phyloP scores from a whole-genome alignment of 306 rosid genomes.

The Chamaecrista fasciculata region DNA sequence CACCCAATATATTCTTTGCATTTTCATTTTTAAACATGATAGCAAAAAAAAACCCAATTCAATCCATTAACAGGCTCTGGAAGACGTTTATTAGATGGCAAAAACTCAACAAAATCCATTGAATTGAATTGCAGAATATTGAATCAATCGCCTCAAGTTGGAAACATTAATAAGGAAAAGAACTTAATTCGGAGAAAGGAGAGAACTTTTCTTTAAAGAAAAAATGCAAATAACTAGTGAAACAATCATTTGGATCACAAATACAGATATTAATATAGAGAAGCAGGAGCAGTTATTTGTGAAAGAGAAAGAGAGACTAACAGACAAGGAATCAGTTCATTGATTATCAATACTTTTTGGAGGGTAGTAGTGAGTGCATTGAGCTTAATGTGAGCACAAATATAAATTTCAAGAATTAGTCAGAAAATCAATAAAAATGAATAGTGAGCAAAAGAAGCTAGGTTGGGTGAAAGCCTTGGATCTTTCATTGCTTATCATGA shows the following conservation, averaged over 20 bases:
- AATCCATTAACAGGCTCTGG: constrained; percentile 49
- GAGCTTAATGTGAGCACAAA: neutral
- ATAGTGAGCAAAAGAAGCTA: constrained; percentile 15
- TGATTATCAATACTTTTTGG: neutral
- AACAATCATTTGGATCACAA: neutral
- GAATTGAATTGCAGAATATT: constrained; percentile 32
- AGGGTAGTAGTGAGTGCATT: neutral
- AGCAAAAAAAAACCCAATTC: constrained; percentile 34
- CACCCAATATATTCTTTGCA: neutral
- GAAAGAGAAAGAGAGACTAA: neutral
- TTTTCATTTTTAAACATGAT: constrained; percentile 51
- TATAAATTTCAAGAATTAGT: neutral
- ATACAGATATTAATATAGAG: no score
- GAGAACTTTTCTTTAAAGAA: no score
- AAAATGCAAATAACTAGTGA: neutral
- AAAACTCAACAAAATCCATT: constrained; percentile 32
- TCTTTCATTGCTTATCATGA: constrained; percentile 39
- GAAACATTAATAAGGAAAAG: no score
- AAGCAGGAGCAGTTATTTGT: no score
- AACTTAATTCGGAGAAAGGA: neutral
- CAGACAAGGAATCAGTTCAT: neutral
- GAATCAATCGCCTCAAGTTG: no score
- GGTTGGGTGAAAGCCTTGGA: constrained; percentile 29
- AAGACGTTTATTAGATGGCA: constrained; percentile 55
- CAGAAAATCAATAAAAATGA: constrained; percentile 25